phyloP scores from a whole-genome alignment of 1,284 basidiomycete genomes.

The Tausonia pullulans region DNA sequence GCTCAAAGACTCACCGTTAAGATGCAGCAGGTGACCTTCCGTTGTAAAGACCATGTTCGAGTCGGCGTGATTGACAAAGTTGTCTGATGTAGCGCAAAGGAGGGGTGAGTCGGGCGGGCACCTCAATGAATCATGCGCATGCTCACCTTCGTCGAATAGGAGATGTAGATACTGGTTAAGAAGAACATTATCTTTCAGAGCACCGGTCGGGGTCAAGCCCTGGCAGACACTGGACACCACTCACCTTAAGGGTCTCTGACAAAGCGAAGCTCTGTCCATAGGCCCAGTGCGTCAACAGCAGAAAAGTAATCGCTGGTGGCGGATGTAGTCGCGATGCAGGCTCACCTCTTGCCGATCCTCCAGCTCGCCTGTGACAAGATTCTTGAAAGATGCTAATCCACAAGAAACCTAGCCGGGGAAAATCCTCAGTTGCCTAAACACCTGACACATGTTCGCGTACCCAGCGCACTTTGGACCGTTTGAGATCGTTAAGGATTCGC shows the following conservation, averaged over 20 bases:
- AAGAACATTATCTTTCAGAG: background rate
- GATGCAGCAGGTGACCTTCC: conserved; percentile 76
- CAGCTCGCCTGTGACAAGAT: conserved; percentile 64
- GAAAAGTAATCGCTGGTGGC: no score
- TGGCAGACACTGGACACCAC: conserved; percentile 15
- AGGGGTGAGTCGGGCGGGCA: no score
- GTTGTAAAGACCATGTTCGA: conserved; percentile 68
- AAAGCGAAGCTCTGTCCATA: conserved; percentile 81
- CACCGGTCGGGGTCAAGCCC: background rate
- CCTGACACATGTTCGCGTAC: no score
- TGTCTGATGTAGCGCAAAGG: conserved; percentile 29
- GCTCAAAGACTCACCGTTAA: conserved; percentile 28
- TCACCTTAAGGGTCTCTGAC: conserved; percentile 78
- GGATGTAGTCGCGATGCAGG: no score
- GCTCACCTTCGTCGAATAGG: conserved; percentile 62
- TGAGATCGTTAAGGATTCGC: conserved; percentile 64
- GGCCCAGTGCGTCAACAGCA: no score
- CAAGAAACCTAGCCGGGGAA: conserved; percentile 36
- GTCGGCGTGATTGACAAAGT: conserved; percentile 54
- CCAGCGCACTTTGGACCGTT: conserved; percentile 54
- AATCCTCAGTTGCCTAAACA: no score
- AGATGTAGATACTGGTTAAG: conserved; percentile 73
- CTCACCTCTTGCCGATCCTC: conserved; percentile 48
- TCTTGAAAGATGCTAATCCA: conserved; percentile 67
- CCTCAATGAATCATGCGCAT: no score